Conservation (phyloP, 441 rosid genomes). For the Adansonia grandidieri region DNA sequence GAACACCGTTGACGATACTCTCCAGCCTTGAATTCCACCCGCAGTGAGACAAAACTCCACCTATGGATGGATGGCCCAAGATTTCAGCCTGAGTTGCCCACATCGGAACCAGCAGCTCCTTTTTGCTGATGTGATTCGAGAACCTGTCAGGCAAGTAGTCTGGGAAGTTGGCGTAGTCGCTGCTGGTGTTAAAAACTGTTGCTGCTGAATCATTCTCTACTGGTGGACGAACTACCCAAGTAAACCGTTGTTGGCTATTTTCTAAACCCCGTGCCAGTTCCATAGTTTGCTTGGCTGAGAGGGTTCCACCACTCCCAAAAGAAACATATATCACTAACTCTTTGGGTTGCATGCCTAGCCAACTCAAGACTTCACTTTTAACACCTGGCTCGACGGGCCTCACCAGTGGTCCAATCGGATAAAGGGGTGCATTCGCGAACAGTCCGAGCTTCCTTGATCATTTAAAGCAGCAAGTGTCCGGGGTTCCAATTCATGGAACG, state of each 20-base stretch:
- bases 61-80: constrained; percentile 47
- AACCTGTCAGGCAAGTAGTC: constrained; percentile 50
- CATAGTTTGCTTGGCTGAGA: constrained; percentile 40
- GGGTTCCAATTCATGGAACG: constrained; percentile 50
- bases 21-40: constrained; percentile 72
- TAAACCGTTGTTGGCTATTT: constrained; percentile 36
- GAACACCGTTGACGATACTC: constrained; percentile 55
- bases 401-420: constrained; percentile 56
- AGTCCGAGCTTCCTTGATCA: constrained; percentile 34
- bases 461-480: constrained; percentile 31
- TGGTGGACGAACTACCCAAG: constrained; percentile 53
- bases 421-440: constrained; percentile 44
- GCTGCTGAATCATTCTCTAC: constrained; percentile 28
- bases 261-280: constrained; percentile 58
- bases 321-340: constrained; percentile 48
- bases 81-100: constrained; percentile 62
- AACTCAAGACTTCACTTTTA: constrained; percentile 32
- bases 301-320: constrained; percentile 53
- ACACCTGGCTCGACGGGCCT: constrained; percentile 30
- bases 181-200: constrained; percentile 30
- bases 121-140: constrained; percentile 30
- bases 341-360: constrained; percentile 46
- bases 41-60: constrained; percentile 60
- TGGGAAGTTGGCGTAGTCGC: not conserved
- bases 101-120: constrained; percentile 42